phyloP scores from a whole-genome alignment of 1,139 yeast genomes.

The Magnusiomyces fungicola region DNA sequence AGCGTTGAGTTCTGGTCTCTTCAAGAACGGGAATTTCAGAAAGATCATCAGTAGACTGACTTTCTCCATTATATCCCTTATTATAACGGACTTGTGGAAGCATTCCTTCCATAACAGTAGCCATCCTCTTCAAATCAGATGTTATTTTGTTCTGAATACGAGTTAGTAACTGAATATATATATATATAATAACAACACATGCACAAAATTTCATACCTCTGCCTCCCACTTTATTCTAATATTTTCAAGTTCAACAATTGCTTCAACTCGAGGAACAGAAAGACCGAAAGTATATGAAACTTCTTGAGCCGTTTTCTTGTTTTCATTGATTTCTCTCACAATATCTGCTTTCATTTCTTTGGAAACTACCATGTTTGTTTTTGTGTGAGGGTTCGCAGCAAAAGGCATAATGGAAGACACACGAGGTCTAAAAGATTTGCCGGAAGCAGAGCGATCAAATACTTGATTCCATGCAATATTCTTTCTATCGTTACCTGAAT shows the following conservation, averaged over 20 bases:
- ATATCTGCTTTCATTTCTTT: conserved; percentile 53
- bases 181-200: conserved; percentile 18
- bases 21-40: conserved; percentile 94
- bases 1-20: conserved; percentile 75
- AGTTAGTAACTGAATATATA: conserved; percentile 1
- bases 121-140: conserved; percentile 45
- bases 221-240: conserved; percentile 57
- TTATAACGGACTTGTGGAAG: conserved; percentile 44
- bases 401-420: conserved; percentile 49
- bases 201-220: conserved; percentile 58
- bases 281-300: conserved; percentile 75
- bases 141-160: conserved; percentile 21
- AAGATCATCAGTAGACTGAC: conserved; percentile 29
- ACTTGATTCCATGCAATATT: conserved; percentile 21
- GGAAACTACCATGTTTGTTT: conserved; percentile 57
- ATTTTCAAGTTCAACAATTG: conserved; percentile 58
- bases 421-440: conserved; percentile 5
- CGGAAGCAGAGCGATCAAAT: conserved; percentile 14
- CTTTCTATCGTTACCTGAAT: conserved; percentile 13
- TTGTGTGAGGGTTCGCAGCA: conserved; percentile 63
- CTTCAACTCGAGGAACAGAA: conserved; percentile 81
- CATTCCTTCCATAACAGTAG: conserved; percentile 63
- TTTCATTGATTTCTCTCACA: conserved; percentile 43
- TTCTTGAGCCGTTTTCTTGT: conserved; percentile 55
- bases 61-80: not conserved